Conservation (phyloP, 495 filamentous ascomycete genomes). For the Polyplosphaeria fusca region DNA sequence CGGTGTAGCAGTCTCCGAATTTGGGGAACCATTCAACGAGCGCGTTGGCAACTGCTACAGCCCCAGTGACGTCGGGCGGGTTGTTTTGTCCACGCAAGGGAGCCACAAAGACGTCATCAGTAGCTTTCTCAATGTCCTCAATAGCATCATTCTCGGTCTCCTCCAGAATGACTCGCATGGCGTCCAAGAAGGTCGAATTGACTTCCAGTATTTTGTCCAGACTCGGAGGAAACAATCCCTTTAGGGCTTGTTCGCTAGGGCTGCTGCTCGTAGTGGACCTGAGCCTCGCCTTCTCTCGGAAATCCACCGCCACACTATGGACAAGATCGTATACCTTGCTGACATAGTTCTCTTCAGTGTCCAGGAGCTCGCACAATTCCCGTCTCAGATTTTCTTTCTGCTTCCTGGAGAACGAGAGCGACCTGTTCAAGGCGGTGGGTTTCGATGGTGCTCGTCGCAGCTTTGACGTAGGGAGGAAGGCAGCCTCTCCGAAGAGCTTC, state of each 20-base stretch:
- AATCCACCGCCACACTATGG: conserved; percentile 69
- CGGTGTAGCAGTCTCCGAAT: conserved; percentile 82
- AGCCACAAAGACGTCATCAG: conserved; percentile 30
- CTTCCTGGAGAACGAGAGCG: conserved; percentile 67
- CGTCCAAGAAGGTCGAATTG: conserved; percentile 73
- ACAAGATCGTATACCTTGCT: conserved; percentile 78
- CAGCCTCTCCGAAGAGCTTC: conserved; percentile 70
- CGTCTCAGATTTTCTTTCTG: conserved; percentile 81
- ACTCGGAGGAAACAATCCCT: conserved; percentile 74
- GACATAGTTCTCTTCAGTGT: conserved; percentile 93
- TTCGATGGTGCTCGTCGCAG: conserved; percentile 83
- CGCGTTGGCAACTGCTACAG: conserved; percentile 67
- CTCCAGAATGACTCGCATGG: conserved; percentile 71
- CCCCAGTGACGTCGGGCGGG: conserved; percentile 65
- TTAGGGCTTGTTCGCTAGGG: conserved; percentile 67
- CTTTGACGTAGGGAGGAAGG: conserved; percentile 85
- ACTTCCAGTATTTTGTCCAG: conserved; percentile 72
- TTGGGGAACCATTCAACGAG: conserved; percentile 86
- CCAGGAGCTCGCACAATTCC: conserved; percentile 86
- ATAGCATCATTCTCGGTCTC: conserved; percentile 76
- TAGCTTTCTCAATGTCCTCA: conserved; percentile 41
- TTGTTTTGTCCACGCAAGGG: conserved; percentile 27
- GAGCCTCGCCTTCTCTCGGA: conserved; percentile 61
- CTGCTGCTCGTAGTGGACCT: conserved; percentile 61
- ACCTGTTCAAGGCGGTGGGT: conserved; percentile 71